Percentiles rank a stretch among this genome's conserved stretches.
Conservation (phyloP, 2,329 filamentous ascomycete genomes). For the Remersonia thermophila region DNA sequence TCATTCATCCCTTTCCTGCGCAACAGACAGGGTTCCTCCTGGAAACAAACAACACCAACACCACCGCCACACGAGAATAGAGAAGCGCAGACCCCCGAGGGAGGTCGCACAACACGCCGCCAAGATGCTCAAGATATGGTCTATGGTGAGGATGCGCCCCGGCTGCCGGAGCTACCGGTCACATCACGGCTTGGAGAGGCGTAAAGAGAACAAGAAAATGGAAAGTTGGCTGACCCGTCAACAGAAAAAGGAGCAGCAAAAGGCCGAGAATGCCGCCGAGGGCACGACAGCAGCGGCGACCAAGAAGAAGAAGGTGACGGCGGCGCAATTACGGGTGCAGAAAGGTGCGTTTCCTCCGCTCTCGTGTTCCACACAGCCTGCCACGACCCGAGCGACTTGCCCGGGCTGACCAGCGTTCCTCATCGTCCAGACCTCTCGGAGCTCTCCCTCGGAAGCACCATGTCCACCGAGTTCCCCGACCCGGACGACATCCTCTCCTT, state of each 20-base stretch:
- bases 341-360: conserved; percentile 51
- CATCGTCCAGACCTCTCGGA: conserved; percentile 70
- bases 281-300: conserved; percentile 51
- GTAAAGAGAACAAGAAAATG: too few species aligned
- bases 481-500: conserved; percentile 81
- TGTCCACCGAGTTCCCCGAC: conserved; percentile 71
- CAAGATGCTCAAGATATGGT: conserved; percentile 99
- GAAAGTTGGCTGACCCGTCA: conserved; percentile 22
- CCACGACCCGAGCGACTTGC: too few species aligned
- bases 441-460: conserved; percentile 64
- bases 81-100: too few species aligned
- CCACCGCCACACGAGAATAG: too few species aligned
- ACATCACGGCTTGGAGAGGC: background rate
- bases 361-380: too few species aligned
- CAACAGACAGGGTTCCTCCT: too few species aligned
- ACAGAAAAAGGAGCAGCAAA: conserved; percentile 93
- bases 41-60: too few species aligned
- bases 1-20: too few species aligned
- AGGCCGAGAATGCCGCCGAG: conserved; percentile 61
- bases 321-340: conserved; percentile 87
- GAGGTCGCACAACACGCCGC: conserved; percentile 9
- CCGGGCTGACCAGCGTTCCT: too few species aligned
- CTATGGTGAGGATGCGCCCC: conserved; percentile 54
- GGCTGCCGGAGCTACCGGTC: too few species aligned
- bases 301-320: conserved; percentile 98